phyloP scores from a whole-genome alignment of 495 filamentous ascomycete genomes.

The Tuber indicum region DNA sequence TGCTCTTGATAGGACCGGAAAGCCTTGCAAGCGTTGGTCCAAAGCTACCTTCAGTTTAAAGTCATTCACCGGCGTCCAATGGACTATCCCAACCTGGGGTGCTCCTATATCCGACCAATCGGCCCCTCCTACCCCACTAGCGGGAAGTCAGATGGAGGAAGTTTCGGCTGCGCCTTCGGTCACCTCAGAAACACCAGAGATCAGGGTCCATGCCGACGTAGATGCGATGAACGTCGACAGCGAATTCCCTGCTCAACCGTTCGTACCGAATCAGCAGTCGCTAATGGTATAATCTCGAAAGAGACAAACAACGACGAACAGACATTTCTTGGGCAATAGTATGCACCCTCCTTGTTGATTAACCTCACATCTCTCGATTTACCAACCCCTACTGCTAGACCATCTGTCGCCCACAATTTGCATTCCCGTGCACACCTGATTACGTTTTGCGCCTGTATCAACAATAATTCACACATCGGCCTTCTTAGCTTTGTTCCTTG shows the following conservation, averaged over 20 bases:
- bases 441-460: neutral
- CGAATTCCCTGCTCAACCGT: neutral
- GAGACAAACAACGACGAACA: neutral
- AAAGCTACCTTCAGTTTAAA: constrained; percentile 75
- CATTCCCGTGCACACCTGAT: neutral
- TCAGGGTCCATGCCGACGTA: constrained; percentile 33
- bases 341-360: neutral
- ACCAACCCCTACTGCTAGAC: neutral
- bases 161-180: constrained; percentile 36
- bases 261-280: neutral
- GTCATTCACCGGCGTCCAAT: constrained; percentile 84
- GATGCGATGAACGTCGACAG: constrained; percentile 32
- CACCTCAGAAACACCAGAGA: constrained; percentile 36
- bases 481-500: neutral
- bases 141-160: constrained; percentile 23
- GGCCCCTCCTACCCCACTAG: constrained; percentile 27
- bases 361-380: neutral
- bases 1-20: constrained; percentile 81
- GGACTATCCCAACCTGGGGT: constrained; percentile 80
- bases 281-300: neutral
- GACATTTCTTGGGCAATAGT: neutral
- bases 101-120: constrained; percentile 48
- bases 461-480: constrained; percentile 12
- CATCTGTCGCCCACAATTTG: neutral
- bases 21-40: constrained; percentile 86